Evolutionary conservation across 257 asterid species (phyloP), one percentile per base, ranked within the genome.

Genomic region (Solanum chaucha): DNA sequence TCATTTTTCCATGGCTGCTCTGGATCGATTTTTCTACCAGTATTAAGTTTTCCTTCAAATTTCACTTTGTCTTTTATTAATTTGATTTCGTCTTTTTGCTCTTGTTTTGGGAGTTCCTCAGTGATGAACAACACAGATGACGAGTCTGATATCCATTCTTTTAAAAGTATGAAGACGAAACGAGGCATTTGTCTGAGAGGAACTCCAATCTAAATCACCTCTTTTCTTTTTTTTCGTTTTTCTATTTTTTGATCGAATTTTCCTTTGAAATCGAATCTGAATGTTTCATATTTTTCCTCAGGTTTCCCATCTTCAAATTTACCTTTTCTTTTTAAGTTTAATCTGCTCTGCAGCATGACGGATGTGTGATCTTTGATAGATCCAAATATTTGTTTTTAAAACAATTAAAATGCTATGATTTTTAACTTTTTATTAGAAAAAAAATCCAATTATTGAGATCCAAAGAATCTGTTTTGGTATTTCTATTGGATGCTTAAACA

Each of bases 151-250:
- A 91, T 93, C 94, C 95, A 94, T 94, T 95, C 95, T 91, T 86
- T 70, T 61, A 32, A 58, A 78, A 90, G 78, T 86, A 82, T 88
- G 94, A 96, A 91, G 88, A 96, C 92, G 92, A 82, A 87, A 77
- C 94, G 97, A 96, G 98, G 98, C 98, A 93, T 96, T 96, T 94
- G 96, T 92, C 96, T 93, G 97, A 95, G 95, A 93, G 96, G 83
- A 92, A 87, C 90, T 28, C 15, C 84, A 14, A n/a, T 68, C 5
- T 0, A 58, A 58, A 58, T 20, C 35, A 28, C 36, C 17, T 10
- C 14, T 1, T 28, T 28, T 28, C 6, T 38, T 4, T 8, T 28
- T 44, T 12, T 44, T 44, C 55, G 19, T 46, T 46, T 46, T 12
- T 46, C 17, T 13, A 4, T 1, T 22, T 75, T n/a, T 38, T 24